Percentiles rank a stretch among this genome's conserved stretches.
Evolutionary conservation across 2,329 filamentous ascomycete genomes (phyloP).

Genomic region (Lojkania enalia): DNA sequence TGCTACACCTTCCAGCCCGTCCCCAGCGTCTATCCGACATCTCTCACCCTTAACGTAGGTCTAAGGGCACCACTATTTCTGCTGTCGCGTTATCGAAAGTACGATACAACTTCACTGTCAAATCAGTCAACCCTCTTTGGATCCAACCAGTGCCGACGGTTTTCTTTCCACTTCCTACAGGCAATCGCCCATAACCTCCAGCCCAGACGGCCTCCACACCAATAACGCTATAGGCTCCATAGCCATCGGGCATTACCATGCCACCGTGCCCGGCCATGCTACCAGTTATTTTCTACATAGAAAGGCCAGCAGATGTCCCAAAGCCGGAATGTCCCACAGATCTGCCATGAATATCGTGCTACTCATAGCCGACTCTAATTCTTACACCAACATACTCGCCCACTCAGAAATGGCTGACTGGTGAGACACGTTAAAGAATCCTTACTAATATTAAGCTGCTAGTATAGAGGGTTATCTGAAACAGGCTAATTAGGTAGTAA

Average conservation of each 20-base stretch:
- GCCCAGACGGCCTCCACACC: background rate
- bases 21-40: background rate
- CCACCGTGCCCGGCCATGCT: background rate
- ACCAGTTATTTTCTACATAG: background rate
- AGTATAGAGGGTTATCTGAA: too few species aligned
- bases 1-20: background rate
- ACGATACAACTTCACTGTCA: background rate
- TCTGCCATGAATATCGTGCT: background rate
- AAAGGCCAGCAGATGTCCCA: background rate
- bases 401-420: too few species aligned
- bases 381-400: too few species aligned
- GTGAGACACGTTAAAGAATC: too few species aligned
- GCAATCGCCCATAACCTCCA: background rate
- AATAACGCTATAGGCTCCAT: background rate
- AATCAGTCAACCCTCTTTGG: background rate
- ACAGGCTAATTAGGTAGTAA: too few species aligned
- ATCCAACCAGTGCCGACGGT: background rate
- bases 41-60: background rate
- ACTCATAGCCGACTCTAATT: too few species aligned
- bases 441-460: too few species aligned
- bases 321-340: background rate
- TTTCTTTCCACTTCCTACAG: background rate
- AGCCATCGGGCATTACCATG: background rate
- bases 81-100: background rate
- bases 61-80: background rate